Conservation (phyloP, 768 basidiomycete genomes). For the Kwoniella botswanensis region DNA sequence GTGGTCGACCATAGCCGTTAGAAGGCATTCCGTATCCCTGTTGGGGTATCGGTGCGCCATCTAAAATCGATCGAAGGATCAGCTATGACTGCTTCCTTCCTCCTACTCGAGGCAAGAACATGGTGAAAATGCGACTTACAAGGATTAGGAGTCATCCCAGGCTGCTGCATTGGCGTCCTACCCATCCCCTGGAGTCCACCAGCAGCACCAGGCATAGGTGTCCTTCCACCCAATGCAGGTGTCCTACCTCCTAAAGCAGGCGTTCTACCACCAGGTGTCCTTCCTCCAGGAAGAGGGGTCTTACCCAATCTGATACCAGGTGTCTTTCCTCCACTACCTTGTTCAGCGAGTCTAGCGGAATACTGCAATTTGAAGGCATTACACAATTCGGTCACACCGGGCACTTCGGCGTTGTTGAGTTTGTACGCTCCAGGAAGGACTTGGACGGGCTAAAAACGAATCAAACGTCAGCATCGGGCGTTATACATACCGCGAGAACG, state of each 20-base stretch:
- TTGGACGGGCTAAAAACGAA: slow-evolving; percentile 49
- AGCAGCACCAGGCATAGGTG: slow-evolving; percentile 32
- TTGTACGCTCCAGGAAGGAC: slow-evolving; percentile 66
- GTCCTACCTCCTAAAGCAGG: slow-evolving; percentile 31
- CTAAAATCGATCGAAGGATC: not conserved
- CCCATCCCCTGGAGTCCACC: slow-evolving; percentile 3
- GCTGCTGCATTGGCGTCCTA: slow-evolving; percentile 38
- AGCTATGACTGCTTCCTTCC: not conserved
- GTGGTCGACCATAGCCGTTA: slow-evolving; percentile 23
- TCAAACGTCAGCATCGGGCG: not conserved
- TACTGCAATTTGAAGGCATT: slow-evolving; percentile 86
- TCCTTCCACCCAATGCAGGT: slow-evolving; percentile 26
- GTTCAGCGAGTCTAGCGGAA: slow-evolving; percentile 40
- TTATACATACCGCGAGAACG: not conserved
- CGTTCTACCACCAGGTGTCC: slow-evolving; percentile 46
- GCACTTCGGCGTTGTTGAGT: slow-evolving; percentile 85
- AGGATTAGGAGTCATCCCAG: slow-evolving; percentile 47
- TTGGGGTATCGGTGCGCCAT: slow-evolving; percentile 20
- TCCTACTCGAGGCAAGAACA: too few relatives aligned
- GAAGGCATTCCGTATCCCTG: slow-evolving; percentile 23
- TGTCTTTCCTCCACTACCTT: slow-evolving; percentile 48
- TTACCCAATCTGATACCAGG: slow-evolving; percentile 50
- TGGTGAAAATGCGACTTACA: slow-evolving; percentile 34
- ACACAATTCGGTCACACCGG: slow-evolving; percentile 89
- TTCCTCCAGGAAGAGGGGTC: slow-evolving; percentile 43